Evolutionary conservation across 2,329 filamentous ascomycete genomes (phyloP), one percentile per base, ranked within the genome.

Genomic region (Herpomyces periplanetae): DNA sequence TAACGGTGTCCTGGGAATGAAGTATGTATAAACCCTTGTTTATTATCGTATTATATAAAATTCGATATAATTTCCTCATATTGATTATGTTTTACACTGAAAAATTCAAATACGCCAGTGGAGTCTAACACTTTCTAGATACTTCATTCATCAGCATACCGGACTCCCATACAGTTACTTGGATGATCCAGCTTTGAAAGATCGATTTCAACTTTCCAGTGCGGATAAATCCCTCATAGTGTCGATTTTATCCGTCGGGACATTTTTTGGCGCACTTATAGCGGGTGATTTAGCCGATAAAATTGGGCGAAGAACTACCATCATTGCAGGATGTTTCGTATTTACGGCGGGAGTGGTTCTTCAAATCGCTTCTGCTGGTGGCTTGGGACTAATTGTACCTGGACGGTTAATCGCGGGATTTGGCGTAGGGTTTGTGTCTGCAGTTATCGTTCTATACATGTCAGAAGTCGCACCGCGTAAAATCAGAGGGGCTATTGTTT

Each of bases 391-490:
- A 25, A 54, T 71, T 23, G 58, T 66, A 10, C 49, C 52, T 22
- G 65, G 65, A 35, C 63, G 64, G 47, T 41, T 71, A 22, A 40
- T 75, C 29, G 58, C 63, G 18, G 65, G 65, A 35, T 36, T 69
- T 22, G 65, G 65, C 46, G 62, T 71, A 30, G 65, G 64, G 33
- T 69, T 69, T 34, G 61, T 65, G 28, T 68, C 61, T 5, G 61
- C 64, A 30, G 57, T 69, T 30, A 57, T 71, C 37, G 66, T 71
- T 33, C 46, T 71, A 24, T 73, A 80, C 51, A 75, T 80, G 65
- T 68, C 60, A 18, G 66, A 73, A 41, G 66, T 73, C 34, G 50
- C 57, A 0, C 60, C 61, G 23, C 51, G 49, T 37, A 66, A 64
- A 37, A 59, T 80, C 27, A 55, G 65, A 31, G 64, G 64, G 32